Conservation (phyloP, 2,329 filamentous ascomycete species). For the Madurella fahalii region DNA sequence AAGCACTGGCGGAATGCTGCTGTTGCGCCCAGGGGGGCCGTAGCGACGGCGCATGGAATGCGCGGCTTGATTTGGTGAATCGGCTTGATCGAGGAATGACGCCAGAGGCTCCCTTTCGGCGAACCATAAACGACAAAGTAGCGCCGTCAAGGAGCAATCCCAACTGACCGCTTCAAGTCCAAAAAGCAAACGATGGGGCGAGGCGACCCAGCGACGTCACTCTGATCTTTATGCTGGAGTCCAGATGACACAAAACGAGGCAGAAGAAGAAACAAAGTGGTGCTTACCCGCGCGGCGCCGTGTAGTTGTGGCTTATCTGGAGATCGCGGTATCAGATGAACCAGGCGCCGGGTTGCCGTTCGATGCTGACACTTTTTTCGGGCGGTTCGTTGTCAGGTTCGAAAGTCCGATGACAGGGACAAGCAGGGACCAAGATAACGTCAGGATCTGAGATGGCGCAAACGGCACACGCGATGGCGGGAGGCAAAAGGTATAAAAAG, state of each 20-base stretch:
- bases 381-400: too few species aligned
- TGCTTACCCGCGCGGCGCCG: neutral
- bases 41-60: neutral
- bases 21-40: neutral
- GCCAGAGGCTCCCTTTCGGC: conserved; percentile 3
- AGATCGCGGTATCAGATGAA: too few species aligned
- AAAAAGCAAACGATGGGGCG: neutral
- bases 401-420: too few species aligned
- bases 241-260: neutral
- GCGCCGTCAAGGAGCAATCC: too few species aligned
- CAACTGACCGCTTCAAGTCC: neutral
- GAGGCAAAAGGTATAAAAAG: neutral
- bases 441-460: neutral
- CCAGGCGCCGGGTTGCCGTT: too few species aligned
- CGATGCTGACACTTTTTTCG: too few species aligned
- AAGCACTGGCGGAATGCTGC: neutral
- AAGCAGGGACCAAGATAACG: too few species aligned
- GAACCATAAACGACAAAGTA: conserved; percentile 1
- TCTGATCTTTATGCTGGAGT: neutral
- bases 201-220: neutral
- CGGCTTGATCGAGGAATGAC: conserved; percentile 13
- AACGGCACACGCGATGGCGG: neutral
- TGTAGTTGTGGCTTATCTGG: neutral
- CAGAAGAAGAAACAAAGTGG: neutral
- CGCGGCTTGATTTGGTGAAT: neutral